These are phyloP conservation scores for Starmerella vitae DNA, from an alignment of 805 yeast species.

Conservation along the genomic window DNA sequence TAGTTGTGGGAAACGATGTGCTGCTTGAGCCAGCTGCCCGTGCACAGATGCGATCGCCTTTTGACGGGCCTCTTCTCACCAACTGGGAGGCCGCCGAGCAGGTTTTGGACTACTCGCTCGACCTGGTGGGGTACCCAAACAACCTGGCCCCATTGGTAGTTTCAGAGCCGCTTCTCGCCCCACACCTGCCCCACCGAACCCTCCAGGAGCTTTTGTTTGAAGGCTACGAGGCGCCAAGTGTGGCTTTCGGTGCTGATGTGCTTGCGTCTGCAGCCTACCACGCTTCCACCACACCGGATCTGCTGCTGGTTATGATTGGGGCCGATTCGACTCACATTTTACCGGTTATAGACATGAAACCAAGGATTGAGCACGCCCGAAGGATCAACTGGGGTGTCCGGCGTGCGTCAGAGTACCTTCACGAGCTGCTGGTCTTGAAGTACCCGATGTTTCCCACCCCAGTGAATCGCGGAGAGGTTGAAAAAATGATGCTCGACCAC, in stretches of 20 bases:
- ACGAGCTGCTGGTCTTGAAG: constrained; percentile 53
- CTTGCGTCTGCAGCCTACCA: constrained; percentile 56
- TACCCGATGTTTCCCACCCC: constrained; percentile 86
- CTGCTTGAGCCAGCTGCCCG: constrained; percentile 55
- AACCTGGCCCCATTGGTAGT: constrained; percentile 59
- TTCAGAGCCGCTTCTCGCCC: constrained; percentile 63
- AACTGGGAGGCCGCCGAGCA: constrained; percentile 88
- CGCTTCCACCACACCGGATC: constrained; percentile 24
- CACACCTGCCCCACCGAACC: constrained; percentile 53
- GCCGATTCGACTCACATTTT: constrained; percentile 69
- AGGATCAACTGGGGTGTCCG: constrained; percentile 89
- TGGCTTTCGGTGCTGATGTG: constrained; percentile 70
- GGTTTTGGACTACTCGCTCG: constrained; percentile 70
- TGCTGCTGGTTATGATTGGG: constrained; percentile 73
- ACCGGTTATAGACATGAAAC: constrained; percentile 64
- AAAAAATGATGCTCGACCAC: constrained; percentile 54
- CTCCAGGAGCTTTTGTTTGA: constrained; percentile 80
- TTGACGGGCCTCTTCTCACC: constrained; percentile 71
- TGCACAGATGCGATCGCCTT: constrained; percentile 62
- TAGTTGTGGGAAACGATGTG: constrained; percentile 74
- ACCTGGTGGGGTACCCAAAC: constrained; percentile 51
- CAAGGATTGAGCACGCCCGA: constrained; percentile 52
- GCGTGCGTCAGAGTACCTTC: constrained; percentile 51
- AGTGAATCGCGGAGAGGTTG: constrained; percentile 48
- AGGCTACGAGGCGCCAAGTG: constrained; percentile 59